These are phyloP conservation scores for Aureobasidium sp. DNA, from an alignment of 2,329 filamentous ascomycete genomes.

Conservation along the genomic window DNA sequence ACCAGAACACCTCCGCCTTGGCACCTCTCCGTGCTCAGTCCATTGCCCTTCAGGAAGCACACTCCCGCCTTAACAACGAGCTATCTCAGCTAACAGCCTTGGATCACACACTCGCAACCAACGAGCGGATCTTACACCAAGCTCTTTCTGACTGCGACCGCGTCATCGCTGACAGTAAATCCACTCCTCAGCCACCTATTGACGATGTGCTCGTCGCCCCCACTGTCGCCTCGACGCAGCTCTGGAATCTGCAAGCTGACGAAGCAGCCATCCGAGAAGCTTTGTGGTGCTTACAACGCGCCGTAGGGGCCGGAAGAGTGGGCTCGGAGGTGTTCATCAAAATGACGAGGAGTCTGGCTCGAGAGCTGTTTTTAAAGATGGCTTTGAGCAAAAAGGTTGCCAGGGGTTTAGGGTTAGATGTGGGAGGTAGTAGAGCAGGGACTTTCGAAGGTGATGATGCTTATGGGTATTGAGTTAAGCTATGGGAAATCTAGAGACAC, in stretches of 20 bases:
- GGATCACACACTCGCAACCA: slow-evolving; percentile 61
- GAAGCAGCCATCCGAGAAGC: slow-evolving; percentile 80
- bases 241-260: slow-evolving; percentile 83
- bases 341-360: slow-evolving; percentile 59
- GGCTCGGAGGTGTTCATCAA: slow-evolving; percentile 67
- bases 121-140: slow-evolving; percentile 69
- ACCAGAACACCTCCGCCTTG: slow-evolving; percentile 66
- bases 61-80: slow-evolving; percentile 64
- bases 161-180: slow-evolving; percentile 63
- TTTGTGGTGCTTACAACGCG: slow-evolving; percentile 70
- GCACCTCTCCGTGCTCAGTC: slow-evolving; percentile 72
- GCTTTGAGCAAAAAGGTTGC: slow-evolving; percentile 71
- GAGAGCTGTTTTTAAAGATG: slow-evolving; percentile 80
- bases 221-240: slow-evolving; percentile 83
- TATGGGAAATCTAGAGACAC: too few relatives aligned
- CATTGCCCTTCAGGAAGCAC: slow-evolving; percentile 62
- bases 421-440: slow-evolving; percentile 3
- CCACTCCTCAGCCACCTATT: slow-evolving; percentile 63
- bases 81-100: slow-evolving; percentile 62
- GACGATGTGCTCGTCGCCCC: slow-evolving; percentile 91
- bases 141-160: slow-evolving; percentile 70
- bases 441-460: background rate
- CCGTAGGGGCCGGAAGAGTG: slow-evolving; percentile 64
- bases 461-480: background rate
- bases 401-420: slow-evolving; percentile 60